Base-by-base conservation (phyloP, 2,329 filamentous ascomycete species). In the Diaporthe nobilis region DNA sequence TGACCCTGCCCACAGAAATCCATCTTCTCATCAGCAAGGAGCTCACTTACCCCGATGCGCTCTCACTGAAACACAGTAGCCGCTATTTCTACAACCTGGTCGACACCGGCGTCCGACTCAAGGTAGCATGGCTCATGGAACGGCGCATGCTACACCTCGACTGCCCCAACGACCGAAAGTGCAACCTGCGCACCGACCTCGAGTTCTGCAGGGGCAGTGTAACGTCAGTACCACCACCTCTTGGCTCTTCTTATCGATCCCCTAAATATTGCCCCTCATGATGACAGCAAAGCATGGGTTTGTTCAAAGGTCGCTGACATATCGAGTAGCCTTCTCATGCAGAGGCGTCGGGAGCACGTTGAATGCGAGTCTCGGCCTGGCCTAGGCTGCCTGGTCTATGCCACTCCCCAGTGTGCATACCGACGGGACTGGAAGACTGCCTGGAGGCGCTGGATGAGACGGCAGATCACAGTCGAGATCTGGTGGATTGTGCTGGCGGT, bases 61-160 rank as follows among this genome's bases (percentile, higher is more conserved):
- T 94, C 1, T 92, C 92, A 0, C 85, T 94, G 22, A 94, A 94
- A 80, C 92, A 94, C 81, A 90, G 90, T 28, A 91, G 85, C 80
- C 87, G 88, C 75, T 87, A 93, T 80, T 92, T 94, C 82, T 92
- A 92, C 84, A 80, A 82, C 65, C 83, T 94, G 2, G 91, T 94
- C 77, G 88, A 92, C 81, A 94, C 93, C 0, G 92, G 91, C 49
- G 85, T 94, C 42, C 82, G 86, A 39, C 85, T 94, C 60, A 94
- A 94, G 81, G 88, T 94, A 17, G 88, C 90, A 75, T 95, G 93
- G 93, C 86, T 94, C 6, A 86, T 94, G 75, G 88, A 93, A 78
- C 88, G 93, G 17, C 88, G 91, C 25, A 88, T 85, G 61, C 85
- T 92, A 49, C 91, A 93, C 75, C 87, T 94, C 12, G 90, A 93